Evolutionary conservation across 768 basidiomycete species (phyloP).

Genomic region (Hypholoma sublateritium): DNA sequence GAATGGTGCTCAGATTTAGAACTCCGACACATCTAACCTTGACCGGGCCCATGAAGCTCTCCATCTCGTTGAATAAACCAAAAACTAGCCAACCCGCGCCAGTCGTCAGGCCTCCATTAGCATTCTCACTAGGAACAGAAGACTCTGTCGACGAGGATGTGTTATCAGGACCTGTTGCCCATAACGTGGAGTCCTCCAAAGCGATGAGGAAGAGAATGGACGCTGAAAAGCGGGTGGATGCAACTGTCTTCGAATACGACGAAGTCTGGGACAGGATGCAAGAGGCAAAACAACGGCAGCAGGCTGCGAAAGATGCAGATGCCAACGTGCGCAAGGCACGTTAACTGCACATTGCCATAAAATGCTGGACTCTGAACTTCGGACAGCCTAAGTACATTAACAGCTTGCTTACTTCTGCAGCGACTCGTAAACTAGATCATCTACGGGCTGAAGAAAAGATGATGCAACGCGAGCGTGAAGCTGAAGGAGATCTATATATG

Average conservation of each 20-base stretch:
- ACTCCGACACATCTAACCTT: slow-evolving; percentile 30
- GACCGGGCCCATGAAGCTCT: slow-evolving; percentile 71
- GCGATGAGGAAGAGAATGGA: slow-evolving; percentile 74
- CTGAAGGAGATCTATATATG: slow-evolving; percentile 89
- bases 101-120: slow-evolving; percentile 57
- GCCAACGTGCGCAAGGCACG: slow-evolving; percentile 75
- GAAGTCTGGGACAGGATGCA: slow-evolving; percentile 97
- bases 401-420: slow-evolving; percentile 74
- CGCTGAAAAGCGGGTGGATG: slow-evolving; percentile 75
- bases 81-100: slow-evolving; percentile 45
- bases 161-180: slow-evolving; percentile 59
- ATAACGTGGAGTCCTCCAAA: slow-evolving; percentile 60
- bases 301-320: slow-evolving; percentile 76
- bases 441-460: slow-evolving; percentile 97
- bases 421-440: slow-evolving; percentile 86
- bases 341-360: neutral
- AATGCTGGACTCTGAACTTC: slow-evolving; percentile 2
- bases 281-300: slow-evolving; percentile 72
- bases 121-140: slow-evolving; percentile 65
- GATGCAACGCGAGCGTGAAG: slow-evolving; percentile 89
- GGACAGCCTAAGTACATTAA: slow-evolving; percentile 90
- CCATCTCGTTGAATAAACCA: slow-evolving; percentile 78
- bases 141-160: slow-evolving; percentile 53
- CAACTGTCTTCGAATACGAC: slow-evolving; percentile 91
- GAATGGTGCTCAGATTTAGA: slow-evolving; percentile 22